phyloP scores from a whole-genome alignment of 139 green algal genomes.

The Chlamydomonas applanata region DNA sequence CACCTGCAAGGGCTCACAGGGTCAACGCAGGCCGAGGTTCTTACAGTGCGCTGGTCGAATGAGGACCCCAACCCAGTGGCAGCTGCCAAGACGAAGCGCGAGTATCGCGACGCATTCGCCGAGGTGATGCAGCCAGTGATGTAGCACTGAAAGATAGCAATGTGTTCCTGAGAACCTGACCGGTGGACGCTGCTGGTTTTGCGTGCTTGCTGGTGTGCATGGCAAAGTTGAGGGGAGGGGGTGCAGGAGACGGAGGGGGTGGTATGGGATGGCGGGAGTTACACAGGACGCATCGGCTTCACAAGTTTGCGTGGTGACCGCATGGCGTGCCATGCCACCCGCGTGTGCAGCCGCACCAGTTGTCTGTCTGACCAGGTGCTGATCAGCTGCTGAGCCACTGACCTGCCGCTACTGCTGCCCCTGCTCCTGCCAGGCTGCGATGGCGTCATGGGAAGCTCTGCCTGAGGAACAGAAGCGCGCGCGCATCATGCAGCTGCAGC shows the following conservation, averaged over 20 bases:
- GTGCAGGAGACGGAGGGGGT: too few species aligned
- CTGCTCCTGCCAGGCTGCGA: conserved; percentile 19
- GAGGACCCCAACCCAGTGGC: conserved; percentile 76
- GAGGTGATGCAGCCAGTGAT: conserved; percentile 5
- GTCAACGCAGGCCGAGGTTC: conserved; percentile 51
- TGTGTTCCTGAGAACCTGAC: too few species aligned
- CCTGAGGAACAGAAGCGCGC: conserved; percentile 44
- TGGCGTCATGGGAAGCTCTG: conserved; percentile 43
- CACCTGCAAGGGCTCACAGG: conserved; percentile 57
- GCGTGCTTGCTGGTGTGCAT: too few species aligned
- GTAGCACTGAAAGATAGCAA: too few species aligned
- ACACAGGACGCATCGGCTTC: too few species aligned
- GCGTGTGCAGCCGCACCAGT: too few species aligned
- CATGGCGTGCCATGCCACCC: too few species aligned
- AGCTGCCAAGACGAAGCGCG: conserved; percentile 45
- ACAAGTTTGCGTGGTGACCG: too few species aligned
- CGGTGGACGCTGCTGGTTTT: too few species aligned
- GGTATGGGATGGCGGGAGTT: too few species aligned
- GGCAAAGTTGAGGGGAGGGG: too few species aligned
- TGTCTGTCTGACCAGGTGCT: too few species aligned
- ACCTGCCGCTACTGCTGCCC: background rate
- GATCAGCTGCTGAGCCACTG: background rate
- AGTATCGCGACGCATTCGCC: conserved; percentile 39
- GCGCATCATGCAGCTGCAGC: conserved; percentile 39
- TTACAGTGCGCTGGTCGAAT: conserved; percentile 70